A percentile compares a stretch with the other conserved stretches of the same genome.
These are phyloP conservation scores for Diaporthe velutina DNA, from an alignment of 2,329 filamentous ascomycete genomes.

Conservation along the genomic window DNA sequence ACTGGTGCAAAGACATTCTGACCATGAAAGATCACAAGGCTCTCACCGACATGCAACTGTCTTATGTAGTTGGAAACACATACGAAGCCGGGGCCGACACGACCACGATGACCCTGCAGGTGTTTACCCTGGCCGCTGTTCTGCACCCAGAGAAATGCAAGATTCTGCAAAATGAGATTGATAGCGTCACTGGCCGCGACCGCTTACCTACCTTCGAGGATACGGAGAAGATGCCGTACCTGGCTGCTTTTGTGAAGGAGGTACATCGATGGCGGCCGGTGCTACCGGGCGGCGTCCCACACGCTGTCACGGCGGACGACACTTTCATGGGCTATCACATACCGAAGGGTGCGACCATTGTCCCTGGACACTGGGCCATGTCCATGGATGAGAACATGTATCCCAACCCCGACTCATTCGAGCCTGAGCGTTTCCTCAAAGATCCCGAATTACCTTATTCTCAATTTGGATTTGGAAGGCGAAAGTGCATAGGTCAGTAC, in stretches of 20 bases:
- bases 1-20: slow-evolving; percentile 44
- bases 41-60: slow-evolving; percentile 44
- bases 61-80: slow-evolving; percentile 48
- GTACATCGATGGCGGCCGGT: slow-evolving; percentile 59
- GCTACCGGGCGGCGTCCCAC: slow-evolving; percentile 54
- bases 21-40: slow-evolving; percentile 40
- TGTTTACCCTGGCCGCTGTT: slow-evolving; percentile 61
- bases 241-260: slow-evolving; percentile 57
- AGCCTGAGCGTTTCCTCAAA: slow-evolving; percentile 54
- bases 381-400: slow-evolving; percentile 59
- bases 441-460: slow-evolving; percentile 30
- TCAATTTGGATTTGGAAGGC: slow-evolving; percentile 15
- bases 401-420: slow-evolving; percentile 55
- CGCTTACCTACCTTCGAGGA: slow-evolving; percentile 56
- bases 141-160: slow-evolving; percentile 57
- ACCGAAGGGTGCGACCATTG: slow-evolving; percentile 57
- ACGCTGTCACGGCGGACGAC: slow-evolving; percentile 57
- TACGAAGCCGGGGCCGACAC: slow-evolving; percentile 60
- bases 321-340: slow-evolving; percentile 59
- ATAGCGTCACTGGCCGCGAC: slow-evolving; percentile 53
- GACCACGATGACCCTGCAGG: slow-evolving; percentile 53
- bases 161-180: slow-evolving; percentile 55
- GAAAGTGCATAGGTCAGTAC: slow-evolving; percentile 8
- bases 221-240: slow-evolving; percentile 54
- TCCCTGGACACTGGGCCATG: slow-evolving; percentile 51